A percentile compares a stretch with the other conserved stretches of the same genome.
phyloP scores from a whole-genome alignment of 257 asterid species.

The Ehretia macrophylla region DNA sequence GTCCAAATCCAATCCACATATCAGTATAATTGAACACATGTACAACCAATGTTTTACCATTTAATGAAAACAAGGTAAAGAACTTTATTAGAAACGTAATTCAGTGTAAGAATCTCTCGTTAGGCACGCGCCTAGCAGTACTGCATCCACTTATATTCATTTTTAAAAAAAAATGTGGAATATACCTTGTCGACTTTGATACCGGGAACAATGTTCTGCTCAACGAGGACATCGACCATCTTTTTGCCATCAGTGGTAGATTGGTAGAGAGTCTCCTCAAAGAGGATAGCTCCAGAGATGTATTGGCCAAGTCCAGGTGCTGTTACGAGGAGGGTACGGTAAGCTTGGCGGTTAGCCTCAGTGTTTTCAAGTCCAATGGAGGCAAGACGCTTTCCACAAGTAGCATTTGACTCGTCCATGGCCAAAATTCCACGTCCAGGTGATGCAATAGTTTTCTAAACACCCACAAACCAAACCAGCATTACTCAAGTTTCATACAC shows the following conservation, averaged over 20 bases:
- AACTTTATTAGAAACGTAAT: too few relatives aligned
- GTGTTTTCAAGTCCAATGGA: constrained; percentile 93
- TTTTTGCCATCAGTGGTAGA: constrained; percentile 75
- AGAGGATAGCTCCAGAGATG: constrained; percentile 88
- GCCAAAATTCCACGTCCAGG: constrained; percentile 90
- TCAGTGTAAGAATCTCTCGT: too few relatives aligned
- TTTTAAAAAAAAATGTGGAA: neutral
- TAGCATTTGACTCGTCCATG: constrained; percentile 92
- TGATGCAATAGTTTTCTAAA: constrained; percentile 77
- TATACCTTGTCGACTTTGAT: constrained; percentile 88
- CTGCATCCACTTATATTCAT: too few relatives aligned
- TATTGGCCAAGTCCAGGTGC: constrained; percentile 78
- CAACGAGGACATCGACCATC: constrained; percentile 73
- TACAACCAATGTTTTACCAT: too few relatives aligned
- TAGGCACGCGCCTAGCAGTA: too few relatives aligned
- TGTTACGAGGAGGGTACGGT: constrained; percentile 71
- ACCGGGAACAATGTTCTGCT: constrained; percentile 84
- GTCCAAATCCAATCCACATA: neutral
- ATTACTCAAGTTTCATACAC: neutral
- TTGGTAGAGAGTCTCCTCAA: constrained; percentile 91
- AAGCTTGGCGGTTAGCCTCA: constrained; percentile 92
- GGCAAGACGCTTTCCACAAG: constrained; percentile 85
- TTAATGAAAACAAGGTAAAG: too few relatives aligned
- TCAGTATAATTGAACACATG: neutral
- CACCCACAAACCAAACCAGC: constrained; percentile 1